A percentile compares a stretch with the other conserved stretches of the same genome.
Evolutionary conservation across 2,329 filamentous ascomycete genomes (phyloP).

Genomic region (Aspergillus pseudoviridinutans): DNA sequence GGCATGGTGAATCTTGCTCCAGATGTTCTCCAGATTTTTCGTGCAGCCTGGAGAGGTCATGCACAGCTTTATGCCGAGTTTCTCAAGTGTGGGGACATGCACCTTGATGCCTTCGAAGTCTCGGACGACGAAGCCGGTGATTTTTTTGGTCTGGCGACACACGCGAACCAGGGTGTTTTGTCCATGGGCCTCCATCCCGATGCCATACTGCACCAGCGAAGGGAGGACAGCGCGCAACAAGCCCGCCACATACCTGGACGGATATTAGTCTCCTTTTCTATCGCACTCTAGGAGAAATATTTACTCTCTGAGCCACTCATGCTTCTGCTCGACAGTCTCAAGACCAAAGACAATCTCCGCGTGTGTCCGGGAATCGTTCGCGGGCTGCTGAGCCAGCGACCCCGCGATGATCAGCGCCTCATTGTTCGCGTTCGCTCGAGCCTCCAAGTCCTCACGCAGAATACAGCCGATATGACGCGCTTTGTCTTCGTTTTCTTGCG

Average conservation of each 20-base stretch:
- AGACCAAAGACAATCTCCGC: slow-evolving; percentile 15
- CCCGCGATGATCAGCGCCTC: slow-evolving; percentile 17
- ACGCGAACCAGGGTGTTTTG: no score
- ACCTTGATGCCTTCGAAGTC: no score
- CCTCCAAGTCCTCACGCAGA: slow-evolving; percentile 16
- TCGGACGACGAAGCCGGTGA: no score
- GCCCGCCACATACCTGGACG: slow-evolving; percentile 9
- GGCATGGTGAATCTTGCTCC: slow-evolving; percentile 17
- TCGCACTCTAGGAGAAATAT: background rate
- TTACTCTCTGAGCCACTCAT: slow-evolving; percentile 16
- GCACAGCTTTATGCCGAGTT: slow-evolving; percentile 8
- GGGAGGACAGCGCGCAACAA: slow-evolving; percentile 12
- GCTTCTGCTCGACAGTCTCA: slow-evolving; percentile 8
- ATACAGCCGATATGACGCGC: slow-evolving; percentile 21
- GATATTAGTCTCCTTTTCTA: no score
- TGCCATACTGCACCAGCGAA: no score
- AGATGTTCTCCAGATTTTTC: slow-evolving; percentile 9
- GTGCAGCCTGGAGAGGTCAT: slow-evolving; percentile 6
- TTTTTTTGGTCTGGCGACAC: no score
- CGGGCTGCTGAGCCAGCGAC: slow-evolving; percentile 10
- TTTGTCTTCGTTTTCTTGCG: slow-evolving; percentile 8
- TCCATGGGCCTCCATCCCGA: no score
- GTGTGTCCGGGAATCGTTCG: slow-evolving; percentile 5
- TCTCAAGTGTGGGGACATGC: slow-evolving; percentile 2
- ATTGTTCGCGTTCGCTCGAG: slow-evolving; percentile 9